Conservation (phyloP, 495 filamentous ascomycete species). For the Pseudoneurospora amorphoporcata region DNA sequence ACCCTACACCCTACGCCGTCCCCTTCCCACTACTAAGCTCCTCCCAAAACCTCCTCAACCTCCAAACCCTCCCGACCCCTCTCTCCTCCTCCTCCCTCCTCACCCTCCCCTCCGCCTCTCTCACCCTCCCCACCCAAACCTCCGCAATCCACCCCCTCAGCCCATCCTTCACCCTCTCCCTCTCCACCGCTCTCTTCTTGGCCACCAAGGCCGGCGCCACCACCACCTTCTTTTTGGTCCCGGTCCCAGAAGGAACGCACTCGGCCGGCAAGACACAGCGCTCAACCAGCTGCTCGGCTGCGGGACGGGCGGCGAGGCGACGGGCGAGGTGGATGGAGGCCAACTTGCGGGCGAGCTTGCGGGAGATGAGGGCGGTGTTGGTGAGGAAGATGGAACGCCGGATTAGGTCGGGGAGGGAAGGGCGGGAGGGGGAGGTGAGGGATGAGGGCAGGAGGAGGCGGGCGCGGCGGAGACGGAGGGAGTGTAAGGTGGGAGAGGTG, state of each 20-base stretch:
- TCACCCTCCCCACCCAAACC: constrained; percentile 35
- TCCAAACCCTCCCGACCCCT: constrained; percentile 39
- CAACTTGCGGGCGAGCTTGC: constrained; percentile 40
- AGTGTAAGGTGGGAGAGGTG: constrained; percentile 45
- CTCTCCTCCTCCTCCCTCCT: constrained; percentile 30
- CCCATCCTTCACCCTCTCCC: constrained; percentile 44
- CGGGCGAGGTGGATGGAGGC: constrained; percentile 39
- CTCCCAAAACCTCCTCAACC: constrained; percentile 44
- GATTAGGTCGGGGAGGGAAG: constrained; percentile 41
- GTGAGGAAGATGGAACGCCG: constrained; percentile 50
- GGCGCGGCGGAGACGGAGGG: constrained; percentile 41
- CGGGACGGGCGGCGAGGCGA: constrained; percentile 32
- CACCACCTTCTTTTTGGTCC: not conserved
- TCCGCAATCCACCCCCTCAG: constrained; percentile 40
- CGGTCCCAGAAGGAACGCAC: constrained; percentile 23
- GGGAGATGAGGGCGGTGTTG: constrained; percentile 41
- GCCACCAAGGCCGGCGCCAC: constrained; percentile 26
- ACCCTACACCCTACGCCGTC: not conserved
- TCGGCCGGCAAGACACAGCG: constrained; percentile 36
- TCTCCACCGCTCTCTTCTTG: constrained; percentile 39
- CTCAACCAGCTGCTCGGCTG: constrained; percentile 33
- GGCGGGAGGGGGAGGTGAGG: constrained; percentile 40
- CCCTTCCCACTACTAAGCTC: constrained; percentile 16
- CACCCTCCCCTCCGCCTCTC: constrained; percentile 27
- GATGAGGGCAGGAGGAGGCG: constrained; percentile 36